A percentile compares a stretch with the other conserved stretches of the same genome.
Conservation (phyloP, 805 yeast genomes). For the Gaillardinia entomophila region DNA sequence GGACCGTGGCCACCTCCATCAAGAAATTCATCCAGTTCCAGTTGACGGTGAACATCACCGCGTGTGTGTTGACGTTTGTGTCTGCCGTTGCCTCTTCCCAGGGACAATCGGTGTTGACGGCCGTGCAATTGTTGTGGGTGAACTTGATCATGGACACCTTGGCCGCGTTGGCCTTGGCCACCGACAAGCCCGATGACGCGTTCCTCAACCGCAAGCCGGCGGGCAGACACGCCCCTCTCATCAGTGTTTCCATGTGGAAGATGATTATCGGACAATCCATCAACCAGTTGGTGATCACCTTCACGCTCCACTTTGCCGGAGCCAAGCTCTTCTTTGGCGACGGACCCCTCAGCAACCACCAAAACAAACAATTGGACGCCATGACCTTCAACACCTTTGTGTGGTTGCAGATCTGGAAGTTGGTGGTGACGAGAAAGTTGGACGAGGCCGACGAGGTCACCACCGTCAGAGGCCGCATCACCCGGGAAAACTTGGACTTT, state of each 20-base stretch:
- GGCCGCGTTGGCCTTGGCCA: conserved; percentile 95
- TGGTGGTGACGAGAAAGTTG: conserved; percentile 83
- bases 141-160: conserved; percentile 97
- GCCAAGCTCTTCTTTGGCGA: conserved; percentile 45
- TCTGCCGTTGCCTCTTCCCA: conserved; percentile 82
- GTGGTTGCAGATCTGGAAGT: conserved; percentile 94
- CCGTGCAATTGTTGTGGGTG: conserved; percentile 96
- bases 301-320: conserved; percentile 79
- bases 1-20: conserved; percentile 92
- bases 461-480: conserved; percentile 52
- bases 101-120: conserved; percentile 85
- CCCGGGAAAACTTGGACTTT: conserved; percentile 67
- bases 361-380: conserved; percentile 61
- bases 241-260: conserved; percentile 94
- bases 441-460: conserved; percentile 78
- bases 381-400: conserved; percentile 94
- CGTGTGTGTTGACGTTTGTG: conserved; percentile 89
- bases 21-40: conserved; percentile 96
- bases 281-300: conserved; percentile 75
- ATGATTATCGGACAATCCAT: conserved; percentile 89
- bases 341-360: conserved; percentile 31
- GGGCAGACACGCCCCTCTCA: conserved; percentile 72
- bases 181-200: conserved; percentile 89
- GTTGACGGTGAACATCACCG: conserved; percentile 92
- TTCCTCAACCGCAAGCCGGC: conserved; percentile 78